Conservation (phyloP, 768 basidiomycete genomes). For the Hirschioporus abietinus region DNA sequence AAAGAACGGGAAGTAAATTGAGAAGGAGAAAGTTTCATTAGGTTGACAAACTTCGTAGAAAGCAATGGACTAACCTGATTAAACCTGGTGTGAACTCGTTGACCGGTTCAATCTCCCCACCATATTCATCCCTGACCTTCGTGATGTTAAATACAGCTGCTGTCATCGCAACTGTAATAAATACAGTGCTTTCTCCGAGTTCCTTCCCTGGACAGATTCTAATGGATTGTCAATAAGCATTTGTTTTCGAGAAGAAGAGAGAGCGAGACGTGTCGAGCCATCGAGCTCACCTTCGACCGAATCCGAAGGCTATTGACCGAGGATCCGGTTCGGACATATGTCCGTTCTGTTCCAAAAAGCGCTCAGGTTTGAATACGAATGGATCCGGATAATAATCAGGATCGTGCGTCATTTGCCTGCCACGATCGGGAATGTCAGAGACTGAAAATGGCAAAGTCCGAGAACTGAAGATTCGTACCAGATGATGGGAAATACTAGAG, state of each 20-base stretch:
- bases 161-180: slow-evolving; percentile 22
- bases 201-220: slow-evolving; percentile 22
- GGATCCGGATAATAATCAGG: slow-evolving; percentile 30
- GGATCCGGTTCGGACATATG: not conserved
- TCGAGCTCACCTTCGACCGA: slow-evolving; percentile 7
- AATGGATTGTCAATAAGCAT: not conserved
- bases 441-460: not conserved
- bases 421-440: not conserved
- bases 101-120: slow-evolving; percentile 19
- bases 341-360: slow-evolving; percentile 48
- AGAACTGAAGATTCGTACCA: slow-evolving; percentile 10
- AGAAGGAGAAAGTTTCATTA: not conserved
- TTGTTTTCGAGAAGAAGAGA: not conserved
- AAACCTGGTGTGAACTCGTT: slow-evolving; percentile 19
- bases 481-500: slow-evolving; percentile 17
- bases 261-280: too few relatives aligned
- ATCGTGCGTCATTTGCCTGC: slow-evolving; percentile 37
- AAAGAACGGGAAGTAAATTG: not conserved
- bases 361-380: slow-evolving; percentile 30
- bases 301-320: slow-evolving; percentile 6
- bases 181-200: slow-evolving; percentile 24
- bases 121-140: slow-evolving; percentile 18
- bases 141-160: slow-evolving; percentile 25
- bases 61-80: slow-evolving; percentile 16
- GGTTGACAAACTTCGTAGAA: not conserved